Evolutionary conservation across 108 stramenopile species (phyloP).

Genomic region (Pseudonitzschia multiseries): DNA sequence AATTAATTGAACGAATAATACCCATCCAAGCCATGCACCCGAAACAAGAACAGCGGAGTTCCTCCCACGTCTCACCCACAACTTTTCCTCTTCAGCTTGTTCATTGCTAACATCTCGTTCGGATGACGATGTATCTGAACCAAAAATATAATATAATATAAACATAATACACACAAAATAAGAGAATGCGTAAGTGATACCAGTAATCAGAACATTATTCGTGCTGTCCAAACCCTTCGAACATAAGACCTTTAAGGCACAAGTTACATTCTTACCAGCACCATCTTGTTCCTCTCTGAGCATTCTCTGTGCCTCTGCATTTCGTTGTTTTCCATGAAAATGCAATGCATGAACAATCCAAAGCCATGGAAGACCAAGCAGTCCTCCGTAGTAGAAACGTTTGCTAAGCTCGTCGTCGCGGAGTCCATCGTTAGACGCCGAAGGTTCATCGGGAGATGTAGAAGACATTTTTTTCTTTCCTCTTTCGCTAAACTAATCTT

Average conservation of each 20-base stretch:
- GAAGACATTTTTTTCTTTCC: constrained; percentile 4
- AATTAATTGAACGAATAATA: constrained; percentile 64
- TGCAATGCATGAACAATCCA: constrained; percentile 82
- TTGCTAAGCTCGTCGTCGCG: constrained; percentile 48
- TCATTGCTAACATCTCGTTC: background rate
- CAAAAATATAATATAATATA: background rate
- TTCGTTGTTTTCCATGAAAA: constrained; percentile 26
- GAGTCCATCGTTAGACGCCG: background rate
- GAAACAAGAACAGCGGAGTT: constrained; percentile 47
- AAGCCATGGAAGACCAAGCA: constrained; percentile 82
- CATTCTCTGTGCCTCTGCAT: background rate
- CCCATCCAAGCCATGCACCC: constrained; percentile 63
- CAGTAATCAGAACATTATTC: background rate
- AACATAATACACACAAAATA: background rate
- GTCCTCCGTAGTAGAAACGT: constrained; percentile 72
- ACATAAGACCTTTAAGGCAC: no score
- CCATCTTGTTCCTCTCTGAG: constrained; percentile 2
- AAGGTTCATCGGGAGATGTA: constrained; percentile 1
- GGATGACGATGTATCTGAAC: background rate
- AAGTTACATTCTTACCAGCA: constrained; percentile 4
- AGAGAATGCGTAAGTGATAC: background rate
- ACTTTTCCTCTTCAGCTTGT: constrained; percentile 26
- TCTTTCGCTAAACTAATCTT: background rate
- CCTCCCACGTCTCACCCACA: constrained; percentile 70
- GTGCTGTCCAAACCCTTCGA: background rate